Evolutionary conservation across 139 green algal genomes (phyloP), one percentile per base, ranked within the genome.

Genomic region (Coccomyxa sp.): DNA sequence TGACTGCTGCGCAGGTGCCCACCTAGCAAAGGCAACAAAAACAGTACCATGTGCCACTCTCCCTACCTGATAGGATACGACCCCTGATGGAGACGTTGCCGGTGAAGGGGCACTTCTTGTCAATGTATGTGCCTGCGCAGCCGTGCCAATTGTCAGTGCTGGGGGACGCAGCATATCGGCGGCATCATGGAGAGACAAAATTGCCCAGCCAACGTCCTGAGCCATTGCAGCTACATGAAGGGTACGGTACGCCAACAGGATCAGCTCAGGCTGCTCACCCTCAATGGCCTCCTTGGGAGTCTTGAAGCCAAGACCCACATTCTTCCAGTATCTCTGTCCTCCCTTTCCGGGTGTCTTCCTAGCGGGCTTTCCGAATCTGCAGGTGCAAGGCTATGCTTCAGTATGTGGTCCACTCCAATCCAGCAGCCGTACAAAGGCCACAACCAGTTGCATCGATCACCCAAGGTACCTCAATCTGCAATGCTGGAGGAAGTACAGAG

Each of bases 81-180:
- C 96, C 96, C 40, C 96, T 93, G 79, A 99, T 99, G 79, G 92
- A 95, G 33, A 99, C 93, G 77, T 98, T 95, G 85, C 96, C 93
- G 72, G 97, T 99, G 95, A 99, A 99, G 31, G 96, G 96, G 93
- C 96, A 99, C 93, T 99, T 99, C 92, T 99, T 98, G 93, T 99
- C 96, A 74, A 99, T 97, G 92, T 99, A 99, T 68, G 83, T 94
- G 79, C 95, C 95, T 98, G 92, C 70, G 82, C 7, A 14, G 33
- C 35, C 1, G n/a, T n/a, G n/a, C n/a, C n/a, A n/a, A n/a, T n/a
- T n/a, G n/a, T n/a, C n/a, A n/a, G n/a, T n/a, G n/a, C n/a, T n/a
- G n/a, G n/a, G n/a, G n/a, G n/a, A n/a, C n/a, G n/a, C n/a, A n/a
- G n/a, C n/a, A n/a, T n/a, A n/a, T n/a, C n/a, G n/a, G n/a, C n/a